Percentiles rank a stretch among this genome's conserved stretches.
Conservation (phyloP, 495 filamentous ascomycete species). For the Pseudevernia furfuracea region DNA sequence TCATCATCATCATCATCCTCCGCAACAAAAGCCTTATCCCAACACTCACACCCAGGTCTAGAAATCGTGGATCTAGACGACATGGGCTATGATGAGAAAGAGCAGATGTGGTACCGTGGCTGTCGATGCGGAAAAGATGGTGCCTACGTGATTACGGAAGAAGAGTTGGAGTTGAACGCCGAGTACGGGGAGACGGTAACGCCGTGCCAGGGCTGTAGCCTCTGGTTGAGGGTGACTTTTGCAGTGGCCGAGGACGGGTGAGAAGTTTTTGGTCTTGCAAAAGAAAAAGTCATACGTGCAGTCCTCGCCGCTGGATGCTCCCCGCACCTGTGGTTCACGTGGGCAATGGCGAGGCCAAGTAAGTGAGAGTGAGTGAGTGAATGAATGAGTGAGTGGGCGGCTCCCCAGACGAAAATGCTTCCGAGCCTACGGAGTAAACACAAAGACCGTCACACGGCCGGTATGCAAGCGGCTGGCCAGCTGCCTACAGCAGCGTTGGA, state of each 20-base stretch:
- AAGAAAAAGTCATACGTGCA: not conserved
- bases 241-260: constrained; percentile 42
- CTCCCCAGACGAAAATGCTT: not conserved
- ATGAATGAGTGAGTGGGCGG: not conserved
- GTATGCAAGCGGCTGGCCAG: not conserved
- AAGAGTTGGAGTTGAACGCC: constrained; percentile 54
- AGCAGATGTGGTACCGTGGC: constrained; percentile 51
- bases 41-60: constrained; percentile 42
- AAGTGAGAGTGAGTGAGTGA: no score
- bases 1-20: no score
- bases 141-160: constrained; percentile 63
- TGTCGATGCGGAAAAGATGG: constrained; percentile 77
- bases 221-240: constrained; percentile 63
- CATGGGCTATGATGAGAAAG: constrained; percentile 46
- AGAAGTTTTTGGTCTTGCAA: not conserved
- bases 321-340: not conserved
- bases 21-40: not conserved
- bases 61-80: constrained; percentile 83
- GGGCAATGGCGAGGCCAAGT: not conserved
- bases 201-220: constrained; percentile 60
- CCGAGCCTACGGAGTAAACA: not conserved
- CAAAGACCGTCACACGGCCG: not conserved
- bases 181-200: constrained; percentile 52
- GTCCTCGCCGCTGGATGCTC: not conserved
- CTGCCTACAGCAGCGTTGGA: constrained; percentile 17